Percentiles rank a stretch among this genome's conserved stretches.
phyloP scores from a whole-genome alignment of 1,139 yeast species.

The Suhomyces chickasaworum region DNA sequence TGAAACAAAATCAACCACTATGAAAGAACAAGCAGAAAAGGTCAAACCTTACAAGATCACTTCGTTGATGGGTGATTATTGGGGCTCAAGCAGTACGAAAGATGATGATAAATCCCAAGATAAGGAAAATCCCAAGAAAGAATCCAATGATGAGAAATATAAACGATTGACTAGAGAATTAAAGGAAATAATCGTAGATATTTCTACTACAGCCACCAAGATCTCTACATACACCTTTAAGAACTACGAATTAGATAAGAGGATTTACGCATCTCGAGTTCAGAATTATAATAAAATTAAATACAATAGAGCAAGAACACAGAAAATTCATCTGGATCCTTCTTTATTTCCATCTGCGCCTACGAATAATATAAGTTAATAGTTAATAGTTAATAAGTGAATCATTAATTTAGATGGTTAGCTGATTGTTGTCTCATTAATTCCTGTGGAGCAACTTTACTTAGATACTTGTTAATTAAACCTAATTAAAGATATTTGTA shows the following conservation, averaged over 20 bases:
- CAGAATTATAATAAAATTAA: constrained; percentile 43
- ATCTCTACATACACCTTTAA: constrained; percentile 41
- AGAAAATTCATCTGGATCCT: constrained; percentile 41
- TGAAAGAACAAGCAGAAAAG: constrained; percentile 21
- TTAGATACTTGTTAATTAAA: not conserved
- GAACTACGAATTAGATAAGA: constrained; percentile 50
- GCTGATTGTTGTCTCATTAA: too few relatives aligned
- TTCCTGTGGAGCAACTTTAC: not conserved
- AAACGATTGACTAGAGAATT: constrained; percentile 16
- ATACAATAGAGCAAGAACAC: constrained; percentile 39
- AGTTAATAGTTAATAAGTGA: too few relatives aligned
- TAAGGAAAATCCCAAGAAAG: constrained; percentile 15
- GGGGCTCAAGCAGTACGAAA: constrained; percentile 18
- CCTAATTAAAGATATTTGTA: not conserved
- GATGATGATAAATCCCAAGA: constrained; percentile 18
- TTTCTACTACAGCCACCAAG: constrained; percentile 14
- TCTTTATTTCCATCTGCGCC: constrained; percentile 63
- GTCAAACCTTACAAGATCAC: constrained; percentile 35
- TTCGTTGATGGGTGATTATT: constrained; percentile 7
- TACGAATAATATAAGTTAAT: constrained; percentile 18
- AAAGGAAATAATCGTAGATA: constrained; percentile 22
- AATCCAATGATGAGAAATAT: constrained; percentile 21
- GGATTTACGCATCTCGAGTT: constrained; percentile 55
- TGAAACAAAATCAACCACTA: constrained; percentile 25
- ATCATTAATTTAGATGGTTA: too few relatives aligned